Base-by-base conservation (phyloP, 2,329 filamentous ascomycete species). In the Didymella lethalis region DNA sequence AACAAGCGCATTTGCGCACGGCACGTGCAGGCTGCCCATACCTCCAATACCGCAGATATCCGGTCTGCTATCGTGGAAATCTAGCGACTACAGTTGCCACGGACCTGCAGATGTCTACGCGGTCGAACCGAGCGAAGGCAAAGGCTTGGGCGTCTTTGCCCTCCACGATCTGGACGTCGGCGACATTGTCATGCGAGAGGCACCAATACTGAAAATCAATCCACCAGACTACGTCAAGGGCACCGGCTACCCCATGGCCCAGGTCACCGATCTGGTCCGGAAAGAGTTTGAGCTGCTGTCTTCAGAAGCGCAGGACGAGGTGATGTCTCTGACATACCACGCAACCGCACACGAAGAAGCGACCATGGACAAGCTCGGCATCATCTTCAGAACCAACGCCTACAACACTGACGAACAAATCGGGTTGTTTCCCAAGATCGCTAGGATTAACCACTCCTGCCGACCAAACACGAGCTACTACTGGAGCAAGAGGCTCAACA, bases 71-170 rank as follows among this genome's bases (percentile, higher is more conserved):
- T 57, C 62, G 49, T 68, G 61, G 62, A 55, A 62, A 7, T 61
- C 62, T 7, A 49, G 59, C 11, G 51, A 70, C n/a, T 60, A 53
- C 32, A 61, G 61, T 12, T 77, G 74, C 43, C 41, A 38, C 7
- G 71, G 67, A 5, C 63, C 70, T 11, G 65, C 69, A n/a, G 56
- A 64, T 20, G 53, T 69, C 54, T 76, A 69, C 46, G 59, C 66
- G 7, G 69, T 79, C 45, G 53, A 57, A 7, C 64, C 65, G 2
- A 75, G 76, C n/a, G 67, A 71, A 0, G 74, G 76, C 11, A 81
- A 79, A 65, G 80, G 80, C 2, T 65, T 81, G 7, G 80, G 80
- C 26, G 71, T 79, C 5, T 79, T 81, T 49, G 79, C 80, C 2
- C 66, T 67, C 1, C 64, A 63, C 11, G 54, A 62, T n/a, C 75